Evolutionary conservation across 1,284 basidiomycete genomes (phyloP), one percentile per base, ranked within the genome.

Genomic region (Marasmius sp.): DNA sequence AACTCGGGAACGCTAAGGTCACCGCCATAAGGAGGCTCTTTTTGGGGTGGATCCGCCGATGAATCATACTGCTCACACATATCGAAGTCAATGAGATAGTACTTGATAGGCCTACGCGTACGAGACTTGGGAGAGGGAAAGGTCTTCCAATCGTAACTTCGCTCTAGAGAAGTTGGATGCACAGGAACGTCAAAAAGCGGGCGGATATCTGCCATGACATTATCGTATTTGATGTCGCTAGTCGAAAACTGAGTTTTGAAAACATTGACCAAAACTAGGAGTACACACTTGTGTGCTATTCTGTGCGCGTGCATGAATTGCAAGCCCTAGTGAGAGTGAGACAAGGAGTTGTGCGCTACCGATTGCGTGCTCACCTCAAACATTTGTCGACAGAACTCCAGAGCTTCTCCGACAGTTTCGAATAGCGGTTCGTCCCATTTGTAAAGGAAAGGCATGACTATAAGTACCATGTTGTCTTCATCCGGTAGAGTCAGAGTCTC

Each of bases 321-420:
- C 10, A 58, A 18, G 20, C 56, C 56, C 56, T 58, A 22, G n/a
- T n/a, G n/a, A n/a, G n/a, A n/a, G n/a, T n/a, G n/a, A n/a, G n/a
- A n/a, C n/a, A n/a, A n/a, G n/a, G n/a, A n/a, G n/a, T n/a, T n/a
- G n/a, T n/a, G n/a, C n/a, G n/a, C n/a, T n/a, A n/a, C n/a, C n/a
- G n/a, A n/a, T n/a, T n/a, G n/a, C n/a, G n/a, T n/a, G n/a, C n/a
- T n/a, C n/a, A 79, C 79, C 68, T 79, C 72, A 20, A 80, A 74
- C 1, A 75, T 61, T 54, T 78, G 76, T 6, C 67, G 58, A 34
- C 76, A 69, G 27, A 72, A 77, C 0, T 74, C 72, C 6, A 79
- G 58, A 0, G 59, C 70, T 62, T 78, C 77, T 6, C 74, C 75
- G 4, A 77, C 37, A 11, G 75, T 72, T 38, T 70, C 69, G 34